These are phyloP conservation scores for Rutstroemia sp. DNA, from an alignment of 2,329 filamentous ascomycete genomes.

Conservation along the genomic window DNA sequence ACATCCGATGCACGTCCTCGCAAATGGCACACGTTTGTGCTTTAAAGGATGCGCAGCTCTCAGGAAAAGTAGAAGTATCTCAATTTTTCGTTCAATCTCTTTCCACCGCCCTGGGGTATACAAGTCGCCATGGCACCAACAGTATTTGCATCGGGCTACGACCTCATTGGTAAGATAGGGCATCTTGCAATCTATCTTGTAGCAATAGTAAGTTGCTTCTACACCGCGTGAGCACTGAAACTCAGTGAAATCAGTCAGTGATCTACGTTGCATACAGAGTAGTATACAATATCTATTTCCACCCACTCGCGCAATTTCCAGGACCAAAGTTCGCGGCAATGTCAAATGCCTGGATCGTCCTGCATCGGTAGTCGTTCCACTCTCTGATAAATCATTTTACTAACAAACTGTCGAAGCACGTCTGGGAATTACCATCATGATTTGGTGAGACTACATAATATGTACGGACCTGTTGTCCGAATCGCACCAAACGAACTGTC, in stretches of 20 bases:
- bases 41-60: no score
- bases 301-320: constrained; percentile 7
- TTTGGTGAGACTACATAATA: neutral
- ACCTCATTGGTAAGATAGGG: neutral
- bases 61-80: no score
- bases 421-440: neutral
- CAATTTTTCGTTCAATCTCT: no score
- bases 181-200: neutral
- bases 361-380: neutral
- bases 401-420: neutral
- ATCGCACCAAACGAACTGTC: constrained; percentile 1
- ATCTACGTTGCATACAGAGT: neutral
- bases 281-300: constrained; percentile 5
- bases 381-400: neutral
- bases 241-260: neutral
- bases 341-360: neutral
- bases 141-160: neutral
- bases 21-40: no score
- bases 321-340: constrained; percentile 5
- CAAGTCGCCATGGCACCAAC: neutral
- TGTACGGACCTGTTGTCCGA: constrained; percentile 1
- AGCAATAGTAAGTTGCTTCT: neutral
- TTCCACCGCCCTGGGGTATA: no score
- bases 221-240: neutral
- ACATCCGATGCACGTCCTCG: no score